Conservation (phyloP, 768 basidiomycete species). For the Strobilomyces dryophilus region DNA sequence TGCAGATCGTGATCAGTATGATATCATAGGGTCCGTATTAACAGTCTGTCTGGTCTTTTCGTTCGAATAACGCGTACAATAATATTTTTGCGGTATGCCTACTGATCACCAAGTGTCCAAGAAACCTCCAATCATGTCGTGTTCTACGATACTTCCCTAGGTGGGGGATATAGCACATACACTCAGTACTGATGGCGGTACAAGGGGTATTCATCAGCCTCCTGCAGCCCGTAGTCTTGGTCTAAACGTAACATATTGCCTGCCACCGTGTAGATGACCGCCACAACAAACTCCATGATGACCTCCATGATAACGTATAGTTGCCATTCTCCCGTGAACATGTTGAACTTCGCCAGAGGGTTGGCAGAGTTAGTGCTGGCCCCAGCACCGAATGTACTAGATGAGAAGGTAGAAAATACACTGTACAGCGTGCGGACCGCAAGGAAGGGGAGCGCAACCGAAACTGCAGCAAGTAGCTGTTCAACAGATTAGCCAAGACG, state of each 20-base stretch:
- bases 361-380: slow-evolving; percentile 20
- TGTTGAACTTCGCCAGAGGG: slow-evolving; percentile 51
- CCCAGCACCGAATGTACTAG: slow-evolving; percentile 35
- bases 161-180: neutral
- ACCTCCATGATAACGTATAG: slow-evolving; percentile 56
- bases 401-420: slow-evolving; percentile 55
- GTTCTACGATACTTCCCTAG: neutral
- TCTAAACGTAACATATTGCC: slow-evolving; percentile 29
- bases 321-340: slow-evolving; percentile 53
- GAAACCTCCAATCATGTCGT: neutral
- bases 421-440: slow-evolving; percentile 46
- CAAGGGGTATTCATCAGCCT: slow-evolving; percentile 29
- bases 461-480: slow-evolving; percentile 55
- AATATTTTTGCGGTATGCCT: neutral
- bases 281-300: slow-evolving; percentile 54
- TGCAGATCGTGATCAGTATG: neutral
- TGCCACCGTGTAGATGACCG: slow-evolving; percentile 38
- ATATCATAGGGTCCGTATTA: neutral
- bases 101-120: neutral
- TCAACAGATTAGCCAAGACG: slow-evolving; percentile 7
- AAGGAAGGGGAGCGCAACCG: slow-evolving; percentile 56
- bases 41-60: neutral
- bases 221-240: slow-evolving; percentile 28
- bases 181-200: slow-evolving; percentile 32
- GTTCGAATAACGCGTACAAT: slow-evolving; percentile 2